Base-by-base conservation (phyloP, 208 protist genomes). In the Phytomonas serpens region DNA sequence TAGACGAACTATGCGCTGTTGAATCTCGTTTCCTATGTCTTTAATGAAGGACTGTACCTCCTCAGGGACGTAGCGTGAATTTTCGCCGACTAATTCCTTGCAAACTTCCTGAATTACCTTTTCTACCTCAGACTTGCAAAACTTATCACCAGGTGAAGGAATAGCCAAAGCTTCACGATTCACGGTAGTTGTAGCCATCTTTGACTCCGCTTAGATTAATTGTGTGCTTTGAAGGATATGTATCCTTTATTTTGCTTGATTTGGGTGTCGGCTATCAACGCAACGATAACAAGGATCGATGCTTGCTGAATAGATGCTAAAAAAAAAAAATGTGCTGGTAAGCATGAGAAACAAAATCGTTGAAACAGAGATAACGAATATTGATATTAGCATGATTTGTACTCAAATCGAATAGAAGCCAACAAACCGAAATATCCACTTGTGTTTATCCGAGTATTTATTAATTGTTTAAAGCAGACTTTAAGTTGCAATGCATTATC, bases 11-110 rank as follows among this genome's bases (percentile, higher is more conserved):
- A 95, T 74, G 66, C 85, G 86, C 69, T 93, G 87, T 78, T 97
- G 93, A 62, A 97, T 90, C 76, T 97, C 93, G 36, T 76, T 80
- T 78, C 89, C 88, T 11, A 97, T 69, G 64, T 95, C 90, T 67
- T 95, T 95, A 67, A 93, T 94, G 27, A 97, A 78, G 11, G 78
- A 74, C 47, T 89, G 85, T 14, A 79, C 70, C 66, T 96, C 88
- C 67, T 91, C 85, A 66, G 85, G 84, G 16, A 90, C 83, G 80
- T 92, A 95, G 9, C 74, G 67, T 7, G 85, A 81, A 61, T 84
- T 77, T 27, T 85, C 83, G 11, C 81, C 83, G 16, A 95, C 68
- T 72, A 95, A 84, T 16, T 76, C 75, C 47, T 87, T 77, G 72
- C 90, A 93, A n/a, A 95, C 88, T 65, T 90, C 80, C 33, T 78